Conservation (phyloP, 768 basidiomycete genomes). For the Inosperma sp. region DNA sequence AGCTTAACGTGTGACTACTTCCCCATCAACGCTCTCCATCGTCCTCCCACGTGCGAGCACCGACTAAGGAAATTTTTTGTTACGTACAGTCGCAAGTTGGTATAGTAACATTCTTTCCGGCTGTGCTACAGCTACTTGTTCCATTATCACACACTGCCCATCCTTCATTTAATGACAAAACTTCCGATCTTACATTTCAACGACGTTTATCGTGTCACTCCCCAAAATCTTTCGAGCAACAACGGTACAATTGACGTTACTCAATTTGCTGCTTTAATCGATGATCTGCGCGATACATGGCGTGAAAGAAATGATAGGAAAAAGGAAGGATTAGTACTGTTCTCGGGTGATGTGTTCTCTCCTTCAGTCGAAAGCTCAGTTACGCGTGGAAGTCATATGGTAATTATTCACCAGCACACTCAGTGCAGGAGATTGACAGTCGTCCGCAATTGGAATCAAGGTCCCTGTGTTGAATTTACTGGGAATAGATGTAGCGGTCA, state of each 20-base stretch:
- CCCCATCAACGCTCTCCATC: too few species aligned
- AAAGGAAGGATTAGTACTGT: constrained; percentile 72
- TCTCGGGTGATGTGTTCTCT: constrained; percentile 87
- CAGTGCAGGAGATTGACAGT: not conserved
- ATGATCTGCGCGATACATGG: constrained; percentile 61
- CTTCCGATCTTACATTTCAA: constrained; percentile 65
- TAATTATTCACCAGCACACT: constrained; percentile 22
- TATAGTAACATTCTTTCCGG: not conserved
- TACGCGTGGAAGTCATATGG: constrained; percentile 90
- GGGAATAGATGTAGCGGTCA: constrained; percentile 72
- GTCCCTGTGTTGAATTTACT: constrained; percentile 83
- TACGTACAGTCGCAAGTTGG: too few species aligned
- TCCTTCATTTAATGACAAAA: constrained; percentile 14
- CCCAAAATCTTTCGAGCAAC: constrained; percentile 58
- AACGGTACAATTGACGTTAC: constrained; percentile 76
- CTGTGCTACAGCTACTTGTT: not conserved
- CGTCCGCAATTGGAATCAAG: constrained; percentile 36
- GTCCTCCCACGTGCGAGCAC: too few species aligned
- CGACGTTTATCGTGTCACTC: constrained; percentile 77
- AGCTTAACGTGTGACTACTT: too few species aligned
- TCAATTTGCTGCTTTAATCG: constrained; percentile 73
- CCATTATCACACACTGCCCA: not conserved
- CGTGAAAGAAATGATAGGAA: constrained; percentile 39
- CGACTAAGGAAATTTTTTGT: too few species aligned
- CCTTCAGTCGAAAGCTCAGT: constrained; percentile 85